Evolutionary conservation across 257 asterid species (phyloP).

Genomic region (Forsythia suspensa): DNA sequence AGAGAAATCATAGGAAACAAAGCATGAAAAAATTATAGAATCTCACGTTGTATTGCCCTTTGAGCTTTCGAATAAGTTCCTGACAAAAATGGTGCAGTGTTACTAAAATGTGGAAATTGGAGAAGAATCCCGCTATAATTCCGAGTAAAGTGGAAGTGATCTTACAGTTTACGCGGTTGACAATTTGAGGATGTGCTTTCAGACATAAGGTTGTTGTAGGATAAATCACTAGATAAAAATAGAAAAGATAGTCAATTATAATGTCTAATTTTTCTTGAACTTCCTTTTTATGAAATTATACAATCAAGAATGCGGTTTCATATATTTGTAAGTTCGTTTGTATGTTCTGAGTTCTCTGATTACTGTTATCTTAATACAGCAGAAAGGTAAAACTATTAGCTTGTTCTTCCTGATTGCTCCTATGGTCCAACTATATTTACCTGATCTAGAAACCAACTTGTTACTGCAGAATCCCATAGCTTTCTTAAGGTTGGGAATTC

Average conservation of each 20-base stretch:
- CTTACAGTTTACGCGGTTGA: constrained; percentile 52
- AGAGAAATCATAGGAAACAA: not conserved
- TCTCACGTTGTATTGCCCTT: constrained; percentile 53
- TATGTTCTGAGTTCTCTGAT: not conserved
- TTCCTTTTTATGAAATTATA: not conserved
- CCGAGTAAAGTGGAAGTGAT: constrained; percentile 5
- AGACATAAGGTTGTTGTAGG: constrained; percentile 60
- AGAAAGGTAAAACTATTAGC: not conserved
- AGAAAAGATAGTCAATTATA: not conserved
- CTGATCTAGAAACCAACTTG: not conserved
- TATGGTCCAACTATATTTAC: not conserved
- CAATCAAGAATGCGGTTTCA: not conserved
- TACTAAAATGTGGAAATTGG: constrained; percentile 15
- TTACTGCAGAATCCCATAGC: not conserved
- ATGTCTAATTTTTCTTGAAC: not conserved
- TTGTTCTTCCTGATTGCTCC: not conserved
- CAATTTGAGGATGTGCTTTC: constrained; percentile 33
- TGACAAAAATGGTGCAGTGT: constrained; percentile 26
- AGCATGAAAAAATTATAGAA: constrained; percentile 6
- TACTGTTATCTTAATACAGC: not conserved
- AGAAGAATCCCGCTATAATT: not conserved
- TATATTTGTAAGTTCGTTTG: not conserved
- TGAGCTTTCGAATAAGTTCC: constrained; percentile 68
- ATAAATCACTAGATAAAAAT: constrained; percentile 53
- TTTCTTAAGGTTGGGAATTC: not conserved